Evolutionary conservation across 495 filamentous ascomycete genomes (phyloP).

Genomic region (Collariella sp.): DNA sequence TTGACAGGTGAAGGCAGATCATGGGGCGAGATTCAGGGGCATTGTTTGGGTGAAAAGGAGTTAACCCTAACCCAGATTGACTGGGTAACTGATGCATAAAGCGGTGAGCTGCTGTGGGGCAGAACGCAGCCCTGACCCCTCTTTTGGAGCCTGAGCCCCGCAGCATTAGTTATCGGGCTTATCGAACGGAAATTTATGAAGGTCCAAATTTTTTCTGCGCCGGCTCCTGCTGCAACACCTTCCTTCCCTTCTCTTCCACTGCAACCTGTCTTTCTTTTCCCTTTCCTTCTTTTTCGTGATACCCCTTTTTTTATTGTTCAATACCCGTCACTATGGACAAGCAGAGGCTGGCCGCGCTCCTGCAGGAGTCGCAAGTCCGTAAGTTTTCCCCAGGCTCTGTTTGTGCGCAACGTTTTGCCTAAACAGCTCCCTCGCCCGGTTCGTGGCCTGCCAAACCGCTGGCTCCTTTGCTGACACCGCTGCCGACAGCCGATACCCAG

Average conservation of each 20-base stretch:
- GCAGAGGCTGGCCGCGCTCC: conserved; percentile 62
- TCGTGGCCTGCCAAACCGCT: no score
- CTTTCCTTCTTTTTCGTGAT: conserved; percentile 21
- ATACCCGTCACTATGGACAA: conserved; percentile 52
- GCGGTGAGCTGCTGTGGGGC: no score
- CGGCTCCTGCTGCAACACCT: conserved; percentile 10
- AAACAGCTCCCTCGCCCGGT: not conserved
- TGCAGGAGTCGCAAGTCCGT: conserved; percentile 69
- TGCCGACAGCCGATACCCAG: conserved; percentile 58
- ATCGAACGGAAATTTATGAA: conserved; percentile 27
- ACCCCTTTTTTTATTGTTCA: conserved; percentile 18
- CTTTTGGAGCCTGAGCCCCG: not conserved
- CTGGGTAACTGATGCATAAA: not conserved
- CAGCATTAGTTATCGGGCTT: conserved; percentile 17
- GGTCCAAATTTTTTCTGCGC: conserved; percentile 12
- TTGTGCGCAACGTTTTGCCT: conserved; percentile 10
- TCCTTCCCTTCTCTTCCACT: conserved; percentile 1
- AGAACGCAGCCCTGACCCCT: not conserved
- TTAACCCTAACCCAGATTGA: not conserved
- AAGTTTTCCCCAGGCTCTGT: conserved; percentile 26
- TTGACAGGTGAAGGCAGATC: not conserved
- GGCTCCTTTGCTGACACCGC: conserved; percentile 30
- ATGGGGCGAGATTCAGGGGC: not conserved
- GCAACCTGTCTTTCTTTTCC: conserved; percentile 9
- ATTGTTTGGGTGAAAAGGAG: not conserved